Evolutionary conservation across 345 rosid genomes (phyloP).

Genomic region (Toxicodendron radicans): DNA sequence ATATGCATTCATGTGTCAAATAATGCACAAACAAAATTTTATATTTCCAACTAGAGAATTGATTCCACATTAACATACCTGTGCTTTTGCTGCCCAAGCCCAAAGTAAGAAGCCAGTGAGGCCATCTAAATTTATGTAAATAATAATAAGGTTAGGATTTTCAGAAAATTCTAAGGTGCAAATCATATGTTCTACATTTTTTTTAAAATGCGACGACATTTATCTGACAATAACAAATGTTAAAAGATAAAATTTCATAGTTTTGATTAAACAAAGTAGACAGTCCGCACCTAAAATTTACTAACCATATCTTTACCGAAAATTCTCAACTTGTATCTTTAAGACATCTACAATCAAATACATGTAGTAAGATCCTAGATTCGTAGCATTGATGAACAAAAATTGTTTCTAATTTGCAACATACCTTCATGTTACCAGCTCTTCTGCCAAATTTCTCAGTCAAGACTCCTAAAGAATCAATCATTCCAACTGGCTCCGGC

Average conservation of each 20-base stretch:
- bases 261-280: no score
- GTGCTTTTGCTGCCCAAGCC: slow-evolving; percentile 89
- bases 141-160: not conserved
- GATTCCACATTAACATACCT: slow-evolving; percentile 38
- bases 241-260: no score
- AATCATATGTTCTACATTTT: no score
- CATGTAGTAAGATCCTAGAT: no score
- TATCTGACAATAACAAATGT: no score
- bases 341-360: no score
- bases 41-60: not conserved
- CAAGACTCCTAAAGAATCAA: slow-evolving; percentile 82
- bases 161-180: no score
- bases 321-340: no score
- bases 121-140: slow-evolving; percentile 61
- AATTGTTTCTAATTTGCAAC: not conserved
- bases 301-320: no score
- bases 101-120: slow-evolving; percentile 81
- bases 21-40: not conserved
- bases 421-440: slow-evolving; percentile 97
- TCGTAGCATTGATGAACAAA: no score
- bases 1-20: not conserved
- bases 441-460: slow-evolving; percentile 70
- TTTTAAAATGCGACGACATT: no score
- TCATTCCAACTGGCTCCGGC: slow-evolving; percentile 64
- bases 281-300: no score